Percentiles rank a stretch among this genome's conserved stretches.
Evolutionary conservation across 129 eudicot genomes (phyloP).

Genomic region (sunflower (Helianthus annuus)): HanXRQr2.0-SUNRISE NC_035435.2:70983144-70983643

Average conservation of each 20-base stretch:
- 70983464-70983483: neutral
- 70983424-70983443: neutral
- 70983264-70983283: conserved; percentile 3
- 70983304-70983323: neutral
- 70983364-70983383: neutral
- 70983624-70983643: too few relatives aligned
- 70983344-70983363: neutral
- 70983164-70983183: conserved; percentile 85
- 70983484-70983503: neutral
- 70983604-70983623: too few relatives aligned
- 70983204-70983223: conserved; percentile 87
- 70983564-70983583: neutral
- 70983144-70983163: conserved; percentile 74
- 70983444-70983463: conserved; percentile 1
- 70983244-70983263: conserved; percentile 45
- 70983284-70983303: conserved; percentile 1
- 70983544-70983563: neutral
- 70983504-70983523: neutral
- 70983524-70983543: neutral
- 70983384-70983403: neutral
- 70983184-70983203: conserved; percentile 76
- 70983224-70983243: conserved; percentile 76
- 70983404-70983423: neutral
- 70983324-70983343: neutral
- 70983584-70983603: neutral